A percentile compares a stretch with the other conserved stretches of the same genome.
These are phyloP conservation scores for Debaryomyces nepalensis DNA, from an alignment of 1,139 yeast species.

Conservation along the genomic window DNA sequence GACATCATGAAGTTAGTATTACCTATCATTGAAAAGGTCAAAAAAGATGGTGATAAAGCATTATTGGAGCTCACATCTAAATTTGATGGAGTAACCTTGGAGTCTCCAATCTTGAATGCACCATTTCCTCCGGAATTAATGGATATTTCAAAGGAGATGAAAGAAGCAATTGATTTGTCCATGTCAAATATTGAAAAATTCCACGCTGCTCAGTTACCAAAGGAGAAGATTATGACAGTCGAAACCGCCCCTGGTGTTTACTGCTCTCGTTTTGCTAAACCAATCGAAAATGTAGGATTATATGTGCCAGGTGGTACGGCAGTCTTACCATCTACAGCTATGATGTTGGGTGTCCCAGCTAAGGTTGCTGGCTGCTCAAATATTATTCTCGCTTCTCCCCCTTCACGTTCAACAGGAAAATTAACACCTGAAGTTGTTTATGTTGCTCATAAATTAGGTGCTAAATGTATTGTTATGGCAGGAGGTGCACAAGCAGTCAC, in stretches of 20 bases:
- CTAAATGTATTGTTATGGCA: conserved; percentile 85
- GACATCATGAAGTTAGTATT: conserved; percentile 90
- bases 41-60: conserved; percentile 81
- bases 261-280: conserved; percentile 93
- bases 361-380: conserved; percentile 96
- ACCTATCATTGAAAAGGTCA: conserved; percentile 84
- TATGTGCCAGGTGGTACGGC: conserved; percentile 99
- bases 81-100: conserved; percentile 81
- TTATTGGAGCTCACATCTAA: conserved; percentile 83
- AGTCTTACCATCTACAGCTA: conserved; percentile 93
- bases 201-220: conserved; percentile 88
- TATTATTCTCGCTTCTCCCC: conserved; percentile 97
- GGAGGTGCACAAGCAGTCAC: conserved; percentile 99
- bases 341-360: conserved; percentile 99
- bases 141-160: conserved; percentile 77
- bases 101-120: conserved; percentile 76
- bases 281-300: conserved; percentile 92
- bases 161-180: conserved; percentile 85
- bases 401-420: conserved; percentile 85
- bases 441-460: conserved; percentile 95
- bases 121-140: conserved; percentile 84
- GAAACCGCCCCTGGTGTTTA: conserved; percentile 94
- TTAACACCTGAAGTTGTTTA: conserved; percentile 97
- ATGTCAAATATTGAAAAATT: conserved; percentile 86
- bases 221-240: conserved; percentile 72